phyloP scores from a whole-genome alignment of 352 stramenopile genomes.

The Phytophthora colocasiae region DNA sequence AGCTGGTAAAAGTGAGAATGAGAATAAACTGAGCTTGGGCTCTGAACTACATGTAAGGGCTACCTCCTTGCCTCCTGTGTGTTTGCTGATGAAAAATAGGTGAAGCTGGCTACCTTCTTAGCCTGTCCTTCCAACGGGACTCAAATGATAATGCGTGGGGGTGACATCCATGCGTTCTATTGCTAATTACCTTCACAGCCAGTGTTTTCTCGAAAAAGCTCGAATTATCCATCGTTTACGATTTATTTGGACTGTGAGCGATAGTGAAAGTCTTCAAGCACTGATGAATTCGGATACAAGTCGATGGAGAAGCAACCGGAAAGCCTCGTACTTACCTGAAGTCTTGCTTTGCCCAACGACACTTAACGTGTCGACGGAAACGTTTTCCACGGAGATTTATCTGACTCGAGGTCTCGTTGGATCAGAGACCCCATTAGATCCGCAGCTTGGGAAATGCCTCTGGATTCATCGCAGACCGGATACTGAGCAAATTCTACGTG shows the following conservation, averaged over 20 bases:
- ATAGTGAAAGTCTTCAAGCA: conserved; percentile 44
- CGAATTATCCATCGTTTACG: conserved; percentile 36
- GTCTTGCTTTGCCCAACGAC: conserved; percentile 21
- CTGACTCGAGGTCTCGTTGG: conserved; percentile 35
- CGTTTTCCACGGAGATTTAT: conserved; percentile 50
- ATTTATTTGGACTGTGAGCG: conserved; percentile 51
- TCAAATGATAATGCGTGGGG: no score
- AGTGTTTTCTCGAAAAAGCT: conserved; percentile 17
- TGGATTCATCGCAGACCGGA: conserved; percentile 36
- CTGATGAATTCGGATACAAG: conserved; percentile 13
- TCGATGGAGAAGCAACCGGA: conserved; percentile 14
- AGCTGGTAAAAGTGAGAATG: no score
- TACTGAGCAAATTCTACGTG: conserved; percentile 22
- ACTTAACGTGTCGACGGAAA: conserved; percentile 21
- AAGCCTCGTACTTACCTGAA: conserved; percentile 22
- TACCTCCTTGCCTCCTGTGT: no score
- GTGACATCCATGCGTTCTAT: conserved; percentile 45
- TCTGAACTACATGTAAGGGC: no score
- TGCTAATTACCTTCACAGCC: conserved; percentile 41
- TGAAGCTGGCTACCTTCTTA: no score
- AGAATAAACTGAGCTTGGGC: no score
- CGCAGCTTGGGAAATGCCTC: conserved; percentile 28
- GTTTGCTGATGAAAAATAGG: no score
- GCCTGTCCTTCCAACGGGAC: no score
- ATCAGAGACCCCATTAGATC: conserved; percentile 28